Evolutionary conservation across 1,284 basidiomycete species (phyloP).

Genomic region (Pseudozyma pruni): DNA sequence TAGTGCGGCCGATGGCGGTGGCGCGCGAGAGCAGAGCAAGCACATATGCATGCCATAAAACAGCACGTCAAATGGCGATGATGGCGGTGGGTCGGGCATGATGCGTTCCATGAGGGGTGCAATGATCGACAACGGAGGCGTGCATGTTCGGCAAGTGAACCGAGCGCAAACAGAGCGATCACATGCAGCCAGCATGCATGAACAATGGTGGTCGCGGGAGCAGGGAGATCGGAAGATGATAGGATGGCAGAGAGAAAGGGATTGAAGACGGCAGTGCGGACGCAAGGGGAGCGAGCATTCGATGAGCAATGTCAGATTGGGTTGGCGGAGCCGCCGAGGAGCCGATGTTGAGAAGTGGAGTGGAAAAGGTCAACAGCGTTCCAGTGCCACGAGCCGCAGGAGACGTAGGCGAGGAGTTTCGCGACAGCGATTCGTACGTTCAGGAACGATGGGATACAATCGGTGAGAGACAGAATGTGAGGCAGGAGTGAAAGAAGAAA

Average conservation of each 20-base stretch:
- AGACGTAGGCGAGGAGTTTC: slow-evolving; percentile 4
- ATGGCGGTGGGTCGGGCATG: background rate
- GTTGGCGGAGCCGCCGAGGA: slow-evolving; percentile 15
- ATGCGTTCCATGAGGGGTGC: slow-evolving; percentile 21
- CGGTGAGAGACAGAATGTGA: too few species aligned
- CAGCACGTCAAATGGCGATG: background rate
- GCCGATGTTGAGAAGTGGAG: slow-evolving; percentile 6
- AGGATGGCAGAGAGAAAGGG: background rate
- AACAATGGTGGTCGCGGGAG: slow-evolving; percentile 10
- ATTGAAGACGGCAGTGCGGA: too few species aligned
- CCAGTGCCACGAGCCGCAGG: slow-evolving; percentile 27
- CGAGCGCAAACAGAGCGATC: slow-evolving; percentile 7
- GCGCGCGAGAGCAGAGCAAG: background rate
- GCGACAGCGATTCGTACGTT: too few species aligned
- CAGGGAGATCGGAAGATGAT: background rate
- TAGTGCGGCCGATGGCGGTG: slow-evolving; percentile 6
- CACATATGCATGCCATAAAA: slow-evolving; percentile 2
- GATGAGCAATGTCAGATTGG: slow-evolving; percentile 35
- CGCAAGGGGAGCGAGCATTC: slow-evolving; percentile 13
- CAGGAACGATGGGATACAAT: too few species aligned
- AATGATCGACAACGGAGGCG: slow-evolving; percentile 25
- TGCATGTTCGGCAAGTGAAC: slow-evolving; percentile 22
- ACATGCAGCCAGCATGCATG: slow-evolving; percentile 23
- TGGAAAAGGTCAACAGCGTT: slow-evolving; percentile 16
- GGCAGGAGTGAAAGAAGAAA: too few species aligned